phyloP scores from a whole-genome alignment of 305 asterid species.

The Stenogyne calaminthoides region DNA sequence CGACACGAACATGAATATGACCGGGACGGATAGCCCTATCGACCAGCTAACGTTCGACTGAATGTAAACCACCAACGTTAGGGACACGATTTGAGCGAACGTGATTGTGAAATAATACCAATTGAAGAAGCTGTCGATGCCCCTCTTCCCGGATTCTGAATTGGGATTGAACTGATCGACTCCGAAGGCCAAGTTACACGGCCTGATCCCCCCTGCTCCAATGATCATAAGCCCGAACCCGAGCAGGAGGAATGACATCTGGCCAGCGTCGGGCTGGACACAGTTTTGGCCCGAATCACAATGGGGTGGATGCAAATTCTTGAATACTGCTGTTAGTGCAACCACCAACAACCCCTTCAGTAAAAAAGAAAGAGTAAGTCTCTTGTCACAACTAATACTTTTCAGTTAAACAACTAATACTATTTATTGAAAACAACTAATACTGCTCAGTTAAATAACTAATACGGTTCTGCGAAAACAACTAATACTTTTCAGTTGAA shows the following conservation, averaged over 20 bases:
- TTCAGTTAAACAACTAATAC: too few species aligned
- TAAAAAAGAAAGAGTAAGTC: neutral
- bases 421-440: too few species aligned
- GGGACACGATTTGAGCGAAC: conserved; percentile 46
- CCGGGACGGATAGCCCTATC: conserved; percentile 54
- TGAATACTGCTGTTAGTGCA: conserved; percentile 45
- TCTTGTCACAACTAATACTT: too few species aligned
- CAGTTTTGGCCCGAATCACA: conserved; percentile 37
- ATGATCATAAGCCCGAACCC: conserved; percentile 50
- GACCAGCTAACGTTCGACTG: conserved; percentile 62
- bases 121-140: conserved; percentile 59
- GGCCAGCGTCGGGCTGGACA: conserved; percentile 40
- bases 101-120: conserved; percentile 68
- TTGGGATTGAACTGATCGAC: conserved; percentile 70
- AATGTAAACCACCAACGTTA: conserved; percentile 56
- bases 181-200: conserved; percentile 69
- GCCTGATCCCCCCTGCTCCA: conserved; percentile 72
- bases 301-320: conserved; percentile 52
- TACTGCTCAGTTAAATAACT: too few species aligned
- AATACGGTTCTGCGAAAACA: too few species aligned
- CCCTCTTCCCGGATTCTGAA: conserved; percentile 52
- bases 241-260: conserved; percentile 43
- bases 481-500: too few species aligned
- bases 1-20: conserved; percentile 49
- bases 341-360: conserved; percentile 45